Base-by-base conservation (phyloP, 208 protist species). In the Trypanosoma cruzi region DNA sequence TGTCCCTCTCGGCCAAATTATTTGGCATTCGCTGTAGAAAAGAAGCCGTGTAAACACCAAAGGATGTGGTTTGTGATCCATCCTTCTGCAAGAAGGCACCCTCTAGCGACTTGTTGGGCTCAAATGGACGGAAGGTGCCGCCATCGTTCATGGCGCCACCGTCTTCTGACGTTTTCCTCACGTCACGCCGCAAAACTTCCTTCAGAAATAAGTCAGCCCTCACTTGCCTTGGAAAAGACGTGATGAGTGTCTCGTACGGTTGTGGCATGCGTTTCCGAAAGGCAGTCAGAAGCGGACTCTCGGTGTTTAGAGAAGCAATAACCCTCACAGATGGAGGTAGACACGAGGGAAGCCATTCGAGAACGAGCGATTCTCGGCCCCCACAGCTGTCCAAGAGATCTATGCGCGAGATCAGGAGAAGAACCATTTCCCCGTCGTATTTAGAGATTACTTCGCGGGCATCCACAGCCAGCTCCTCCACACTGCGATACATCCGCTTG, bases 181-280 rank as follows among this genome's bases (percentile, higher is more conserved):
- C 54, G 84, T 58, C 57, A 72, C 86, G 18, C 13, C 58, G 29
- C 49, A 86, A 59, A 36, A 75, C 61, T 16, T 42, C 36, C 26
- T 81, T 66, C 64, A 68, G 7, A 64, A 90, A 86, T 46, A 91
- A 55, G 16, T 79, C 73, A 26, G 84, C 69, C 10, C 77, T 75
- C 52, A 77, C 77, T 20, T 77, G 34, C 65, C 83, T 84, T 40
- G 71, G 75, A 46, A 90, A 70, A n/a, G 86, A 80, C 2, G 79
- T 75, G 58, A 88, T 84, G 31, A 93, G 77, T 36, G 79, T 80
- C 67, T 94, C 90, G 65, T 86, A 91, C n/a, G 90, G 90, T 69
- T 94, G 88, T 18, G 88, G 90, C 44, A 80, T 64, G 53, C 88
- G 87, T 64, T 83, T 79, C 50, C 90, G 83, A 64, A 94, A 67